A percentile compares a stretch with the other conserved stretches of the same genome.
Evolutionary conservation across 108 stramenopile species (phyloP).

Genomic region (Skeletonema costatum): DNA sequence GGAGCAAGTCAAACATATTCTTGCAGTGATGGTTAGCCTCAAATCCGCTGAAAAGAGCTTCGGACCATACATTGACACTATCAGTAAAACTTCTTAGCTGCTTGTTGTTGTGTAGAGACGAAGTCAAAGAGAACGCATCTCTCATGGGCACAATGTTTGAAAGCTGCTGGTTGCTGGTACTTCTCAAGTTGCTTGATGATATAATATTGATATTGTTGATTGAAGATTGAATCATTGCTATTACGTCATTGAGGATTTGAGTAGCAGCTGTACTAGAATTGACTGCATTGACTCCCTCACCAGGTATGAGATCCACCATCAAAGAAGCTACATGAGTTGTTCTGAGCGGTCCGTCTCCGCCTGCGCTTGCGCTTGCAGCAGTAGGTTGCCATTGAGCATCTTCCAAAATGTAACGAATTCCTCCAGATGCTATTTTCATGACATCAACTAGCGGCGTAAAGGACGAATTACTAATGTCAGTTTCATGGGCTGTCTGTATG

Average conservation of each 20-base stretch:
- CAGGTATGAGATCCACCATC: neutral
- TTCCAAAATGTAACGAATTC: conserved; percentile 12
- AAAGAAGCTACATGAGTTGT: neutral
- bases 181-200: conserved; percentile 2
- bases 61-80: conserved; percentile 24
- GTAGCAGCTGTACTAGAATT: neutral
- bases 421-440: conserved; percentile 32
- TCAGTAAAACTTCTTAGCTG: neutral
- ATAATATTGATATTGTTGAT: neutral
- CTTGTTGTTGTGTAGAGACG: neutral
- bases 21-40: conserved; percentile 31
- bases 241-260: neutral
- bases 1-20: conserved; percentile 30
- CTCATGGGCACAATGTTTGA: conserved; percentile 4
- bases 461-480: conserved; percentile 1
- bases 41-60: conserved; percentile 28
- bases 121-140: conserved; percentile 45
- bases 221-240: neutral
- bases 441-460: conserved; percentile 41
- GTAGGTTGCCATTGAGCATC: conserved; percentile 23
- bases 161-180: neutral
- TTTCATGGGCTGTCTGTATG: neutral
- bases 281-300: neutral
- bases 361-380: neutral
- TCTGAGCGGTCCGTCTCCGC: neutral